Conservation (phyloP, 1,284 basidiomycete genomes). For the Heterobasidion irregulare region DNA sequence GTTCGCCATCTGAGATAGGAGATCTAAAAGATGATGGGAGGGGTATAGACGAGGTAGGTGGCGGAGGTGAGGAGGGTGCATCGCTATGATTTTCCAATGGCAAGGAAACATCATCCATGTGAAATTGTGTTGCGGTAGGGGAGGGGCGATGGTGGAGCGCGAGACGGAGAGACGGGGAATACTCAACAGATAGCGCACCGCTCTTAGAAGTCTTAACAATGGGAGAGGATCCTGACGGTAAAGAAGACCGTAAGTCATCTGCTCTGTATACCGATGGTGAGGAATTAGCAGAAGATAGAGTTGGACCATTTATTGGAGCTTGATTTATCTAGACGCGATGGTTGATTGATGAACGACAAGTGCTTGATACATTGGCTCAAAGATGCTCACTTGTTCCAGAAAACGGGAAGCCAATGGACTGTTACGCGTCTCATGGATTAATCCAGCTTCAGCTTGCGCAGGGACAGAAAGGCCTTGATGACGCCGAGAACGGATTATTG, state of each 20-base stretch:
- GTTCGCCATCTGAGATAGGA: background rate
- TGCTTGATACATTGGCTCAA: too few relatives aligned
- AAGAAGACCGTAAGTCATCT: background rate
- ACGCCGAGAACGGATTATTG: background rate
- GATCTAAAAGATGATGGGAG: background rate
- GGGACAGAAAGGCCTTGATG: background rate
- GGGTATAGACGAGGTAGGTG: background rate
- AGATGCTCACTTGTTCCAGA: too few relatives aligned
- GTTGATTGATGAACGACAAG: too few relatives aligned
- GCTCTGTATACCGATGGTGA: background rate
- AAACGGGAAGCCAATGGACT: too few relatives aligned
- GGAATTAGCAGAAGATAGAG: background rate
- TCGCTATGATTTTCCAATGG: background rate
- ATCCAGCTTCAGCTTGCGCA: background rate
- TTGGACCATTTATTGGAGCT: too few relatives aligned
- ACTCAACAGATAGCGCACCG: too few relatives aligned
- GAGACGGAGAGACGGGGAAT: background rate
- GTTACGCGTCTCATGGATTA: too few relatives aligned
- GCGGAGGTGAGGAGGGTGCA: background rate
- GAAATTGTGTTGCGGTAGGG: background rate
- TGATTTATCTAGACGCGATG: too few relatives aligned
- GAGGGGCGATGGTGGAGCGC: background rate
- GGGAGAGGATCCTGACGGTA: background rate
- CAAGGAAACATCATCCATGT: background rate
- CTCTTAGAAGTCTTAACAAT: background rate